Percentiles rank a stretch among this genome's conserved stretches.
These are phyloP conservation scores for Fraxinus pennsylvanica DNA, from an alignment of 257 asterid genomes.

Conservation along the genomic window DNA sequence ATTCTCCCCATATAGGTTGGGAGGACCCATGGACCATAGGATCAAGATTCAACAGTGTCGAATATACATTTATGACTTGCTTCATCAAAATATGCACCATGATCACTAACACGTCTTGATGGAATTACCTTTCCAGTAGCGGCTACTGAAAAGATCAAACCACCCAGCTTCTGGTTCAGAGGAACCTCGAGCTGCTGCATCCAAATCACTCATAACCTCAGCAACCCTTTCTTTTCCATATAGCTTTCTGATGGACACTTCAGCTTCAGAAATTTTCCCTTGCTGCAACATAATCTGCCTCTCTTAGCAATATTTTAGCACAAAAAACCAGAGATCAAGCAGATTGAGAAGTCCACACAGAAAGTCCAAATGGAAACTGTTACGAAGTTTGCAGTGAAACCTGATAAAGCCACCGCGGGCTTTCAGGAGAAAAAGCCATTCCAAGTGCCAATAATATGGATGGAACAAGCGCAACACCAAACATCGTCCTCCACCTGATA, in stretches of 20 bases:
- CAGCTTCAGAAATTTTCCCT: conserved; percentile 75
- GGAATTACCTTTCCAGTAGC: conserved; percentile 73
- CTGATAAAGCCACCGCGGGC: conserved; percentile 98
- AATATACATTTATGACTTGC: not conserved
- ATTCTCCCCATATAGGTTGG: not conserved
- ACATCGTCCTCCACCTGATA: conserved; percentile 98
- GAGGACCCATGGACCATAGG: not conserved
- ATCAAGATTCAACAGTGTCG: conserved; percentile 8
- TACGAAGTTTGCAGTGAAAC: conserved; percentile 21
- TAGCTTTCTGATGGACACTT: conserved; percentile 61
- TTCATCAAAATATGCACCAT: not conserved
- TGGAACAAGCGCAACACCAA: conserved; percentile 78
- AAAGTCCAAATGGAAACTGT: not conserved
- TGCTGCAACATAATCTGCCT: conserved; percentile 51
- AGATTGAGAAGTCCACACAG: not conserved
- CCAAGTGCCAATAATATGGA: conserved; percentile 80
- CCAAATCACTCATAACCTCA: conserved; percentile 82
- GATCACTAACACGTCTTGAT: not conserved
- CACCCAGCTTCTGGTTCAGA: conserved; percentile 89
- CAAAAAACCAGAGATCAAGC: not conserved
- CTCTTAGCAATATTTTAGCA: conserved; percentile 27
- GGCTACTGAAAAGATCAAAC: conserved; percentile 92
- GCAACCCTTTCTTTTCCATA: conserved; percentile 87
- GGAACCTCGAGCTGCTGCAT: conserved; percentile 69
- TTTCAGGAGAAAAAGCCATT: conserved; percentile 94